Percentiles rank a stretch among this genome's conserved stretches.
Evolutionary conservation across 345 rosid genomes (phyloP).

Genomic region (Gossypioides kirkii): DNA sequence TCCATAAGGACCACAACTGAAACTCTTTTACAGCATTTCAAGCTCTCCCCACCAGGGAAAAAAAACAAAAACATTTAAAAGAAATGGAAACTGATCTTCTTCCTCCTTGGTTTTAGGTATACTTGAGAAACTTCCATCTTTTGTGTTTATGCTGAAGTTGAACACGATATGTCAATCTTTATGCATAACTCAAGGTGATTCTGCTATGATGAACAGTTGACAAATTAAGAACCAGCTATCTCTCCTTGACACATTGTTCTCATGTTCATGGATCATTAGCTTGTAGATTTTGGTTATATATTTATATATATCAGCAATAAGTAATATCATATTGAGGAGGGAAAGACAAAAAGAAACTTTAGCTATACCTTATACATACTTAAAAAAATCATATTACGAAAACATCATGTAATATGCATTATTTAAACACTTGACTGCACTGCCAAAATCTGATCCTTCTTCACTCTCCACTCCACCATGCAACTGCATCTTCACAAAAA

Average conservation of each 20-base stretch:
- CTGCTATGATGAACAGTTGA: neutral
- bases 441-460: neutral
- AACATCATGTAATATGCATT: neutral
- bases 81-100: neutral
- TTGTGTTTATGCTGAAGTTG: neutral
- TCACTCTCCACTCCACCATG: neutral
- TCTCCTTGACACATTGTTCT: neutral
- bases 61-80: neutral
- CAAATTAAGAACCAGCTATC: neutral
- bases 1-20: neutral
- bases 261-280: neutral
- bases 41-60: neutral
- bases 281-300: neutral
- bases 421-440: neutral
- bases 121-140: neutral
- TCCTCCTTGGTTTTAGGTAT: neutral
- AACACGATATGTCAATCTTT: neutral
- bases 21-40: neutral
- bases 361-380: neutral
- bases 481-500: conserved; percentile 1
- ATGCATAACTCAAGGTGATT: neutral
- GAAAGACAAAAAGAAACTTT: neutral
- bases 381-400: neutral
- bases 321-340: neutral
- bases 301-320: neutral